Conservation (phyloP, 306 rosid species). For the Rosa persica region DNA sequence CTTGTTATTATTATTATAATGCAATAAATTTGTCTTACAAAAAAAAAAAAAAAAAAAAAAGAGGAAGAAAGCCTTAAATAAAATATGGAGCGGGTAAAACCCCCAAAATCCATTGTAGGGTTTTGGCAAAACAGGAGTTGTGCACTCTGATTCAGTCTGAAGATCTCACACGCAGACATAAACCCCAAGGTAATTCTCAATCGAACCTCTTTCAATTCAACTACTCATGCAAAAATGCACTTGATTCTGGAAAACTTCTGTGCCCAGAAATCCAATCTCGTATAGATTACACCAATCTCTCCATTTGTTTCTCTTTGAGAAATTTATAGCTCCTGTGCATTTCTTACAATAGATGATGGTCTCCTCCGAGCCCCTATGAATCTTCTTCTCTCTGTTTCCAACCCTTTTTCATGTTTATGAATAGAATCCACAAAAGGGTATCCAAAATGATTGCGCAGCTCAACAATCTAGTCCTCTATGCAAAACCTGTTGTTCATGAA, state of each 20-base stretch:
- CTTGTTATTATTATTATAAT: too few species aligned
- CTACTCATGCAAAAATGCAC: neutral
- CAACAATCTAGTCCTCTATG: constrained; percentile 25
- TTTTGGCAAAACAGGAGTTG: neutral
- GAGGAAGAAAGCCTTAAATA: too few species aligned
- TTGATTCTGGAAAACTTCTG: neutral
- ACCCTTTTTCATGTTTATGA: constrained; percentile 27
- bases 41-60: too few species aligned
- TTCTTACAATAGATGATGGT: neutral
- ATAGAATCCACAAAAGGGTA: constrained; percentile 20
- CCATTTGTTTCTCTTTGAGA: too few species aligned
- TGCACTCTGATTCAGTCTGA: neutral
- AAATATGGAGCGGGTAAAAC: neutral
- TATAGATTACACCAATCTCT: neutral
- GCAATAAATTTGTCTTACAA: too few species aligned
- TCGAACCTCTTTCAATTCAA: constrained; percentile 1
- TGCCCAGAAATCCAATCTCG: neutral
- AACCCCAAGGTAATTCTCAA: constrained; percentile 15
- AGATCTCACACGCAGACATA: neutral
- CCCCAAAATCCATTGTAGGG: constrained; percentile 7
- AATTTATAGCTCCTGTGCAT: neutral
- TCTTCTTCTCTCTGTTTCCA: neutral
- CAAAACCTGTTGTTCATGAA: constrained; percentile 17
- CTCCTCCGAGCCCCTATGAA: neutral
- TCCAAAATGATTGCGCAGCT: constrained; percentile 38